phyloP scores from a whole-genome alignment of 192 early-diverging fungal genomes.

The Coemansia sp. region DNA sequence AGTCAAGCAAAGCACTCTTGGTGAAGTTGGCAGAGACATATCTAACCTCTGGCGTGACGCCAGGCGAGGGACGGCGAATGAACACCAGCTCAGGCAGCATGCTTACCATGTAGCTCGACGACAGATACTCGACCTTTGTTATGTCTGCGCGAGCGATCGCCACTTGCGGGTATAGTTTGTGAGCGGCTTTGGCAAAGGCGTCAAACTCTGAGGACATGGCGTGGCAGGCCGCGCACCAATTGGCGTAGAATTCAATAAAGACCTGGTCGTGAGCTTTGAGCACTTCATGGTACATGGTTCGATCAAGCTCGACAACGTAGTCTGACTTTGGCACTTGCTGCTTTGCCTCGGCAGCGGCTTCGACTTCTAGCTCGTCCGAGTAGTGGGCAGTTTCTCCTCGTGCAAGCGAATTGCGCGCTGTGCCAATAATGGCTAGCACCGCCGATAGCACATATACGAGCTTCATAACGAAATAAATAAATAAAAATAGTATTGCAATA shows the following conservation, averaged over 20 bases:
- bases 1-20: constrained; percentile 29
- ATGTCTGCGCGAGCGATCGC: constrained; percentile 43
- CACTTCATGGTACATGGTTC: constrained; percentile 24
- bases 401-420: constrained; percentile 14
- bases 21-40: constrained; percentile 45
- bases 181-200: constrained; percentile 33
- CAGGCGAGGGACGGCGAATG: constrained; percentile 23
- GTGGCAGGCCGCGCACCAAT: constrained; percentile 52
- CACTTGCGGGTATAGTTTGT: constrained; percentile 32
- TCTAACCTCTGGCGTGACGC: constrained; percentile 33
- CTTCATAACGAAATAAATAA: constrained; percentile 6
- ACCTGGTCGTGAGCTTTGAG: constrained; percentile 29
- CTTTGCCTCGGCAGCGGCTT: constrained; percentile 20
- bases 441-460: constrained; percentile 9
- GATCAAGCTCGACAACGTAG: constrained; percentile 40
- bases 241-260: constrained; percentile 52
- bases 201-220: constrained; percentile 39
- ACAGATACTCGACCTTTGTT: constrained; percentile 44
- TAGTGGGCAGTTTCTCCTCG: constrained; percentile 11
- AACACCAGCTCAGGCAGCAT: constrained; percentile 46
- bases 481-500: not conserved
- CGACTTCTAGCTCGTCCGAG: constrained; percentile 34
- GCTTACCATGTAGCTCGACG: constrained; percentile 50
- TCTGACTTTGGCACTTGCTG: constrained; percentile 40
- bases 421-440: constrained; percentile 5